A percentile compares a stretch with the other conserved stretches of the same genome.
Conservation (phyloP, 1,284 basidiomycete species). For the Xerocomus amazonicus region DNA sequence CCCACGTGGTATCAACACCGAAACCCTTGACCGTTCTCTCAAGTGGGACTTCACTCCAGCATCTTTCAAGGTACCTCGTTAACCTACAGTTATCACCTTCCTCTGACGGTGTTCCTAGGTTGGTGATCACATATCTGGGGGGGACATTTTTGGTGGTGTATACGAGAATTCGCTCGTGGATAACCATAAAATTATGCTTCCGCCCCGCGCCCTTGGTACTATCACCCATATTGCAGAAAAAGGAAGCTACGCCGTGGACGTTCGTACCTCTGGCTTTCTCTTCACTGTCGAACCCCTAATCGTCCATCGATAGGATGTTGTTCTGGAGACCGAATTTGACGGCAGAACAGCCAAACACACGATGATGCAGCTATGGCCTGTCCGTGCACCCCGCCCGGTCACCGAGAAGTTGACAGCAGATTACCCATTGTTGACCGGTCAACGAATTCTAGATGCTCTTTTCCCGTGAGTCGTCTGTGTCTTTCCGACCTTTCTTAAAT, state of each 20-base stretch:
- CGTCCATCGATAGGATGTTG: conserved; percentile 65
- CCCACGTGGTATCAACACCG: conserved; percentile 96
- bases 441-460: conserved; percentile 94
- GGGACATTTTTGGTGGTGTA: conserved; percentile 93
- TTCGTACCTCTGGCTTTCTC: conserved; percentile 38
- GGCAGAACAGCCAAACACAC: conserved; percentile 93
- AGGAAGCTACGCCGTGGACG: conserved; percentile 90
- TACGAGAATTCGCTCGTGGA: conserved; percentile 97
- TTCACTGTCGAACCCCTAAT: conserved; percentile 3
- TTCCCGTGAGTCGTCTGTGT: conserved; percentile 71
- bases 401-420: conserved; percentile 93
- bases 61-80: conserved; percentile 59
- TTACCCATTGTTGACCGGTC: conserved; percentile 91
- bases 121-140: conserved; percentile 96
- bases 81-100: background rate
- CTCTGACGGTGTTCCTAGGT: conserved; percentile 46
- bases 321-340: conserved; percentile 97
- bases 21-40: conserved; percentile 84
- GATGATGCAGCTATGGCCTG: conserved; percentile 99
- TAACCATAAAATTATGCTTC: conserved; percentile 97
- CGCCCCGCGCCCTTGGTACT: conserved; percentile 91
- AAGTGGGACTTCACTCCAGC: conserved; percentile 97
- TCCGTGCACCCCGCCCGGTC: conserved; percentile 94
- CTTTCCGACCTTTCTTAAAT: background rate
- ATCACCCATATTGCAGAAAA: conserved; percentile 94